Evolutionary conservation across 495 filamentous ascomycete species (phyloP).

Genomic region (Aspergillus steynii): DNA sequence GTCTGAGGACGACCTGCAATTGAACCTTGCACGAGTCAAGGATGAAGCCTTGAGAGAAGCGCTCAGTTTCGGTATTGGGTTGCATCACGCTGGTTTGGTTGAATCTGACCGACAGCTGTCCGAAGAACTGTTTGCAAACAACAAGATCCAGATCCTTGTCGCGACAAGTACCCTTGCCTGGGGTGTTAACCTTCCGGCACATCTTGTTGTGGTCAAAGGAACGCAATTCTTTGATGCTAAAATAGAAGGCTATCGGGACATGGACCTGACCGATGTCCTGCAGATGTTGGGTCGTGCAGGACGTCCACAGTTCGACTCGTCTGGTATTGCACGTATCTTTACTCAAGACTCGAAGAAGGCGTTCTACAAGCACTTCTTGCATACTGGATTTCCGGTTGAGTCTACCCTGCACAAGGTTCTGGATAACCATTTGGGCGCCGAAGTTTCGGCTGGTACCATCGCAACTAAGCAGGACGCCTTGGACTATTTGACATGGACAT

Average conservation of each 20-base stretch:
- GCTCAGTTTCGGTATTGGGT: conserved; percentile 91
- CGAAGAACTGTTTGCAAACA: conserved; percentile 94
- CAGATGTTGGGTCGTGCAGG: conserved; percentile 98
- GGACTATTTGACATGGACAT: conserved; percentile 98
- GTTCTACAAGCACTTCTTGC: conserved; percentile 99
- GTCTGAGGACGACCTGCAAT: conserved; percentile 89
- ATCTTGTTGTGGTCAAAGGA: conserved; percentile 96
- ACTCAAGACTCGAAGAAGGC: conserved; percentile 97
- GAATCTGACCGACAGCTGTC: conserved; percentile 89
- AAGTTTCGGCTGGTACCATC: conserved; percentile 91
- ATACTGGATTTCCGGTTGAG: conserved; percentile 97
- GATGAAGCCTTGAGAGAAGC: conserved; percentile 90
- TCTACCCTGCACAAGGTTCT: conserved; percentile 93
- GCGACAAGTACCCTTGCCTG: conserved; percentile 97
- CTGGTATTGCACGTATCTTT: conserved; percentile 94
- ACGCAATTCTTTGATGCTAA: conserved; percentile 99
- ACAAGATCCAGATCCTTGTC: conserved; percentile 95
- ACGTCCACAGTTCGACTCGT: conserved; percentile 93
- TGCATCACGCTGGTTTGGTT: conserved; percentile 96
- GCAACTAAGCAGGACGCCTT: conserved; percentile 93
- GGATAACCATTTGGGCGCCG: conserved; percentile 95
- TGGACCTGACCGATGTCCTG: conserved; percentile 97
- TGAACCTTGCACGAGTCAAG: conserved; percentile 81
- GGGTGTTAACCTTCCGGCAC: conserved; percentile 97
- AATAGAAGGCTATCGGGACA: conserved; percentile 95